phyloP scores from a whole-genome alignment of 768 basidiomycete species.

The Pisolithus marmoratus region DNA sequence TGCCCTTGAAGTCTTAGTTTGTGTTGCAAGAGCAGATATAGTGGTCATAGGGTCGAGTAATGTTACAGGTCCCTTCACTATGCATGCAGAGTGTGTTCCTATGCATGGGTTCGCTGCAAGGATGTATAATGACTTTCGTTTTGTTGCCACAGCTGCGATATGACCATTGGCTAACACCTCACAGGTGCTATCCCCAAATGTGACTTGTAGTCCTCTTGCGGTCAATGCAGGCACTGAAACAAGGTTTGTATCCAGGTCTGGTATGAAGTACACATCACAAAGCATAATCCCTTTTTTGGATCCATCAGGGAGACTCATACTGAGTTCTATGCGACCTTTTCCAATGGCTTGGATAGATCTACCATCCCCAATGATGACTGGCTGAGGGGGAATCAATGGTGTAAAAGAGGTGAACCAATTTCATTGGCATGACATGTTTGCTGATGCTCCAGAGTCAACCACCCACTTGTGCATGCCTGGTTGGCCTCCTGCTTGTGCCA shows the following conservation, averaged over 20 bases:
- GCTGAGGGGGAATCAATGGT: background rate
- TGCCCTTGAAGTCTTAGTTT: background rate
- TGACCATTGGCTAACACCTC: background rate
- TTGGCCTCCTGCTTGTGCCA: background rate
- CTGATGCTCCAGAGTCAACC: too few species aligned
- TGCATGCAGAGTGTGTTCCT: background rate
- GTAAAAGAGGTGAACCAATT: slow-evolving; percentile 1
- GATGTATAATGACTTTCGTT: slow-evolving; percentile 2
- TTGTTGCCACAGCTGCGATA: background rate
- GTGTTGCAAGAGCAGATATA: background rate
- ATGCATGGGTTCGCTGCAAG: background rate
- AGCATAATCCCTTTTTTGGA: background rate
- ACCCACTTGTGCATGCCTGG: too few species aligned
- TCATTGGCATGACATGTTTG: background rate
- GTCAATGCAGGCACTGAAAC: slow-evolving; percentile 13
- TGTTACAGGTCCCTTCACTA: background rate
- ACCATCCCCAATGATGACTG: slow-evolving; percentile 1
- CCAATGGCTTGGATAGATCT: background rate
- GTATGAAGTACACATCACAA: slow-evolving; percentile 1
- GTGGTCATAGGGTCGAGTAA: background rate
- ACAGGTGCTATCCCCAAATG: background rate
- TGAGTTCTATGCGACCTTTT: background rate
- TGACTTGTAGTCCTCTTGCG: background rate
- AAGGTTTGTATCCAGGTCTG: slow-evolving; percentile 10
- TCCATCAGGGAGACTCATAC: background rate